Evolutionary conservation across 768 basidiomycete genomes (phyloP), one percentile per base, ranked within the genome.

Genomic region (Coprinopsis marcescibilis): DNA sequence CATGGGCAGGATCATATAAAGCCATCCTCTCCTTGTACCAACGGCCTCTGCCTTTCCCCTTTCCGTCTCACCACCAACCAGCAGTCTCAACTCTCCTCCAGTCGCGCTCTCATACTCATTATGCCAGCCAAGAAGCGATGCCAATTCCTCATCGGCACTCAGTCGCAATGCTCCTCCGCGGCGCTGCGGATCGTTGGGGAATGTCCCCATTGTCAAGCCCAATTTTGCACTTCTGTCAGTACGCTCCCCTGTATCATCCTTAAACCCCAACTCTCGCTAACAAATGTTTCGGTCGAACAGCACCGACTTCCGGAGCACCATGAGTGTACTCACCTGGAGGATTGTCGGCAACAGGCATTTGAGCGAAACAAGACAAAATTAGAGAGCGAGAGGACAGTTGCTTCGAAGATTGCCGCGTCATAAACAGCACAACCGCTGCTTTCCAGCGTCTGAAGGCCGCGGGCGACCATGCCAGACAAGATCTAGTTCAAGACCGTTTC

Each of bases 241-340:
- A 34, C 32, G 42, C 30, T 13, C 11, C 45, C 19, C 35, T 43
- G 8, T 45, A 45, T 4, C 39, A 37, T 52, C 27, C 21, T 21
- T 34, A 8, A 17, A 39, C 42, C 15, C 44, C 46, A 23, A 36
- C 44, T 46, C 57, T 55, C 46, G 53, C 46, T 20, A 34, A 25
- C 38, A 20, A 15, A 48, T 52, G 34, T 48, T 48, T 49, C 19
- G 55, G 24, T 46, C n/a, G n/a, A n/a, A n/a, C n/a, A 92, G 86
- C 91, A 93, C 61, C 86, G 90, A 50, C 74, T 94, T 53, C 89
- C 91, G 5, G 91, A 93, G 62, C 87, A 89, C 56, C 90, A 94
- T 63, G 75, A 76, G 46, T 94, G 90, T 69, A 76, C 78, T 54
- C 85, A 90, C 51, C 69, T 94, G 52, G 83, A 87, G 60, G 83